Conservation (phyloP, 2,329 filamentous ascomycete species). For the Fusarium paranaense region DNA sequence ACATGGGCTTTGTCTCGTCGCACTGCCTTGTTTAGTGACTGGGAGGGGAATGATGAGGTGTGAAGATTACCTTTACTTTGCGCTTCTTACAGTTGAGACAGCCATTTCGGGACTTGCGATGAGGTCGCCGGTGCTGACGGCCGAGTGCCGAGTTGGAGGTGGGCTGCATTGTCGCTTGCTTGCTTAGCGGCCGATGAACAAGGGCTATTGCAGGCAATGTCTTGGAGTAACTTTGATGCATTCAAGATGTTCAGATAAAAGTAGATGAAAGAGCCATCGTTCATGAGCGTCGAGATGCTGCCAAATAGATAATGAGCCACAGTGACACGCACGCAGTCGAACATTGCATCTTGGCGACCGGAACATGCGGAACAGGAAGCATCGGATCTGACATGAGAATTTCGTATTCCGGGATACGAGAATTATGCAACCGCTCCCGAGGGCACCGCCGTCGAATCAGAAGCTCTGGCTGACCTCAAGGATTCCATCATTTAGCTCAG, state of each 20-base stretch:
- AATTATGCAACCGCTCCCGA: neutral
- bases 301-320: neutral
- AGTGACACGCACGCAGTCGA: neutral
- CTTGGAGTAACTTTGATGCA: neutral
- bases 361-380: neutral
- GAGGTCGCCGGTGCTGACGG: neutral
- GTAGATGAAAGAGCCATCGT: neutral
- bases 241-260: neutral
- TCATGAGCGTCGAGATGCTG: neutral
- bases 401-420: neutral
- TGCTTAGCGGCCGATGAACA: neutral
- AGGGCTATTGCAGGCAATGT: neutral
- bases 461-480: neutral
- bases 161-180: neutral
- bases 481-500: neutral
- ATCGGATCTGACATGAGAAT: conserved; percentile 1
- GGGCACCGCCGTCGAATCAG: neutral
- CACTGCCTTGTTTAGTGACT: neutral
- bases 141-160: neutral
- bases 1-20: conserved; percentile 5
- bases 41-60: neutral
- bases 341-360: neutral
- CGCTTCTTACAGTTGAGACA: conserved; percentile 3
- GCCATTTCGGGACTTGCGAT: conserved; percentile 6
- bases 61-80: neutral